Evolutionary conservation across 306 rosid genomes (phyloP), one percentile per base, ranked within the genome.

Genomic region (Gastrolobium bilobum): DNA sequence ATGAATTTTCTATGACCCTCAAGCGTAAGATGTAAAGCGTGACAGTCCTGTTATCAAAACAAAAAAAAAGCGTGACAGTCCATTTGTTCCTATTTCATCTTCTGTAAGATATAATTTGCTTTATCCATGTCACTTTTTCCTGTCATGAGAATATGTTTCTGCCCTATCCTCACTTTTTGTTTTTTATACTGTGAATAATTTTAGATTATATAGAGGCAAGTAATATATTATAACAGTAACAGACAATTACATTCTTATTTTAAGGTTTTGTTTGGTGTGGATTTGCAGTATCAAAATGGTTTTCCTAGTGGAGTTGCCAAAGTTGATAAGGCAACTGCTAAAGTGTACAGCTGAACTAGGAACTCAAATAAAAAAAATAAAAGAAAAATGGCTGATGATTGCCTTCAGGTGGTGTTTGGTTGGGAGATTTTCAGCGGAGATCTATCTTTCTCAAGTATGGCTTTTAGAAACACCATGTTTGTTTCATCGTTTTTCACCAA

Each of bases 21-120:
- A 47, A 52, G 38, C 42, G 14, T 69, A 34, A 40, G 79, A 64
- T 37, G 54, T 71, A 20, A 76, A 77, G 82, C 69, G 26, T 33
- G 63, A 71, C 38, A 34, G 38, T 70, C 59, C 51, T n/a, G n/a
- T n/a, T n/a, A n/a, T n/a, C n/a, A n/a, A n/a, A n/a, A n/a, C n/a
- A n/a, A n/a, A n/a, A n/a, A n/a, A n/a, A 20, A 76, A 77, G 82
- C 69, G 26, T 33, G 63, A 71, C 38, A 34, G 38, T 70, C 59
- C 51, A 53, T 69, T 47, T 31, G 10, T 54, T 71, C 51, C 57
- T 10, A 8, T 46, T 64, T 68, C 64, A 37, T 69, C 66, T 64
- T 53, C 11, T 34, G 62, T 54, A 46, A 82, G 43, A 39, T 54
- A 33, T 34, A 3, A 3, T 42, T 48, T 58, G 9, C 61, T 50